Evolutionary conservation across 2,329 filamentous ascomycete genomes (phyloP).

Genomic region (Drechslerella dactyloides): DNA sequence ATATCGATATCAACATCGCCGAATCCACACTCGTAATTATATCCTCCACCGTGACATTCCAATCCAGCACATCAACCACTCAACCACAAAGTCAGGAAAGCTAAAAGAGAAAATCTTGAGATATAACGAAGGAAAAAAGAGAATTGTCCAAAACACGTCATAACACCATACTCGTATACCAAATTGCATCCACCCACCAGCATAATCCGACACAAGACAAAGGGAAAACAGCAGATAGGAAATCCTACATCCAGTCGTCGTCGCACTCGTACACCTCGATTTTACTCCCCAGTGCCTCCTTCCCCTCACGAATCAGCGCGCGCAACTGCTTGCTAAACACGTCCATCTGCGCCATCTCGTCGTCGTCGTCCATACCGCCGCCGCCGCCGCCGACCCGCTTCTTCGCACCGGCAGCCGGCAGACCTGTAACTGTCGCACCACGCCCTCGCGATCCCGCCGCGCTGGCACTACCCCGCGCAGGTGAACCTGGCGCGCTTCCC

Average conservation of each 20-base stretch:
- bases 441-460: slow-evolving; percentile 31
- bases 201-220: not conserved
- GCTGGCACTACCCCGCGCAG: slow-evolving; percentile 24
- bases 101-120: too few species aligned
- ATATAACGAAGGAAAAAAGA: too few species aligned
- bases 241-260: slow-evolving; percentile 42
- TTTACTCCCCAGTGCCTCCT: slow-evolving; percentile 79
- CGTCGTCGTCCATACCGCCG: slow-evolving; percentile 66
- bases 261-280: slow-evolving; percentile 67
- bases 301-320: slow-evolving; percentile 87
- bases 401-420: slow-evolving; percentile 20
- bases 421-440: slow-evolving; percentile 7
- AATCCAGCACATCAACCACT: too few species aligned
- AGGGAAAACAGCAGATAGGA: not conserved
- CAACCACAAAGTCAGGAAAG: too few species aligned
- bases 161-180: too few species aligned
- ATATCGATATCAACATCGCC: too few species aligned
- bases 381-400: slow-evolving; percentile 65
- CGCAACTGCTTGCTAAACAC: slow-evolving; percentile 80
- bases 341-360: slow-evolving; percentile 77
- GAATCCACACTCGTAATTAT: too few species aligned
- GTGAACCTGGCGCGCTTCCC: slow-evolving; percentile 30
- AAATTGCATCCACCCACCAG: not conserved
- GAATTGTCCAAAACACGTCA: too few species aligned
- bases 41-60: too few species aligned